These are phyloP conservation scores for Amanita exitialis DNA, from an alignment of 768 basidiomycete genomes.

Conservation along the genomic window DNA sequence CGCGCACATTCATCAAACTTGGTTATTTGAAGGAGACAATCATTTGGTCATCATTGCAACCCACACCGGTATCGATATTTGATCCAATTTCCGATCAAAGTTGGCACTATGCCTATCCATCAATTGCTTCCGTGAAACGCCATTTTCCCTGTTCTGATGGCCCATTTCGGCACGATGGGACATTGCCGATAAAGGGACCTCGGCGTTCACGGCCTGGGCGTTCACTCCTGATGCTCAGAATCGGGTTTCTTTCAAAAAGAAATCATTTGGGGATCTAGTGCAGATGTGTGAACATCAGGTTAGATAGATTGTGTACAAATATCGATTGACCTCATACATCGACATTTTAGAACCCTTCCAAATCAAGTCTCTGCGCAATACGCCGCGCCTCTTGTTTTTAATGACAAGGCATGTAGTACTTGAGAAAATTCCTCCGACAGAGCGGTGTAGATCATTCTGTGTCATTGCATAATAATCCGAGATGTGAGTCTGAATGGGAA, in stretches of 20 bases:
- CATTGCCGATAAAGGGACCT: constrained; percentile 1
- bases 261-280: not conserved
- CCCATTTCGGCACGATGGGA: too few relatives aligned
- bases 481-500: constrained; percentile 12
- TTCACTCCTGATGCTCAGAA: constrained; percentile 1
- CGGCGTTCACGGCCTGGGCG: constrained; percentile 3
- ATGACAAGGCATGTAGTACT: constrained; percentile 69
- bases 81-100: too few relatives aligned
- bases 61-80: too few relatives aligned
- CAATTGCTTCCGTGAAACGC: too few relatives aligned
- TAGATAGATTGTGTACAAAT: not conserved
- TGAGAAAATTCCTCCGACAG: constrained; percentile 60
- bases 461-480: constrained; percentile 64
- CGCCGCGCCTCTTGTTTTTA: constrained; percentile 51
- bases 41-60: too few relatives aligned
- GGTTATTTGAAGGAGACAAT: too few relatives aligned
- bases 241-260: not conserved
- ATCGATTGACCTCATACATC: not conserved
- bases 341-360: not conserved
- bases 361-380: not conserved
- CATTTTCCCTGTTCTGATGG: too few relatives aligned
- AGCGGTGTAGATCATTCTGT: constrained; percentile 68
- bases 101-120: too few relatives aligned
- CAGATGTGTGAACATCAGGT: not conserved
- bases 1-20: too few relatives aligned